These are phyloP conservation scores for Haplographium delicatum DNA, from an alignment of 495 filamentous ascomycete genomes.

Conservation along the genomic window DNA sequence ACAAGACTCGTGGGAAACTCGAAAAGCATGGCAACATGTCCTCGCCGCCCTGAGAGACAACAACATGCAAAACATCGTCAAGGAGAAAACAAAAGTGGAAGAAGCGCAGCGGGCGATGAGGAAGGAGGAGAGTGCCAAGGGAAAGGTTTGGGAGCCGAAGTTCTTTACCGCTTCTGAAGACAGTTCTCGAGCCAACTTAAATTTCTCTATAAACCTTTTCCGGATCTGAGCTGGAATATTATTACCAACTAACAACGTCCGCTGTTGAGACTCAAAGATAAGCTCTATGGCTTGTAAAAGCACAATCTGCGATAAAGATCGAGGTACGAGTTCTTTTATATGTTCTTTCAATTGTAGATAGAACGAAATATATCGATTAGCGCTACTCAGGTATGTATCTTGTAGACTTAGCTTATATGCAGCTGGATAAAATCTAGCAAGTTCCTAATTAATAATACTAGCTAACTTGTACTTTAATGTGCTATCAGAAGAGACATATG, in stretches of 20 bases:
- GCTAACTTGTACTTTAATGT: slow-evolving; percentile 10
- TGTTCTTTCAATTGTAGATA: slow-evolving; percentile 19
- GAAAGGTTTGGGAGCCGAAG: slow-evolving; percentile 72
- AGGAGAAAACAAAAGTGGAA: slow-evolving; percentile 84
- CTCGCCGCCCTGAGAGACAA: slow-evolving; percentile 68
- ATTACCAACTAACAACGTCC: slow-evolving; percentile 1
- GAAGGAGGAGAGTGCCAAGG: slow-evolving; percentile 70
- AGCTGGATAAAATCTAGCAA: slow-evolving; percentile 7
- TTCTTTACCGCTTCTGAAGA: too few relatives aligned
- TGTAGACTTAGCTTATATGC: slow-evolving; percentile 22
- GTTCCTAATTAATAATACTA: slow-evolving; percentile 4
- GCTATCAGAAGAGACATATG: not conserved
- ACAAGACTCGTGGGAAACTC: slow-evolving; percentile 82
- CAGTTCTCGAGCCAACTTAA: too few relatives aligned
- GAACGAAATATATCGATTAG: slow-evolving; percentile 19
- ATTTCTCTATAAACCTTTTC: not conserved
- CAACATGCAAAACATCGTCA: slow-evolving; percentile 74
- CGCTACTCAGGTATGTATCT: slow-evolving; percentile 19
- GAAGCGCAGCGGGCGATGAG: slow-evolving; percentile 81
- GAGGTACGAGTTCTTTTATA: slow-evolving; percentile 10
- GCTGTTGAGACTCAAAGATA: not conserved
- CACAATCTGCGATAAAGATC: not conserved
- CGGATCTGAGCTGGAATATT: slow-evolving; percentile 20
- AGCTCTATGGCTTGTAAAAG: not conserved
- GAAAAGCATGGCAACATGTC: slow-evolving; percentile 86